Evolutionary conservation across 257 asterid genomes (phyloP), one percentile per base, ranked within the genome.

Genomic region (Nicotiana knightiana): DNA sequence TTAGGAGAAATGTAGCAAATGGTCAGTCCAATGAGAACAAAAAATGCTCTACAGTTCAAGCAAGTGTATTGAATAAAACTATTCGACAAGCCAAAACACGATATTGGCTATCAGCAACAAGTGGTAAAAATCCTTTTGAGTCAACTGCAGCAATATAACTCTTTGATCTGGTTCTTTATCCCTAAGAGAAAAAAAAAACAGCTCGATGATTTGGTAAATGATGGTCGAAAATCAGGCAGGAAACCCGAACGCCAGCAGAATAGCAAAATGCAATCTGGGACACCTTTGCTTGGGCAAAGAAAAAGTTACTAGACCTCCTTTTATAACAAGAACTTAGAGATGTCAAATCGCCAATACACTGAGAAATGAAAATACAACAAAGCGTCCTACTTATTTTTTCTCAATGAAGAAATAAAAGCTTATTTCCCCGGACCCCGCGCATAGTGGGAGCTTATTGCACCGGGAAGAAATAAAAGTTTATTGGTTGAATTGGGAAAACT

Each of bases 41-140:
- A 75, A 73, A 21, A 48, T 48, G 43, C 63, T 73, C 37, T 51
- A 48, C 63, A 73, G 79, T 73, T 75, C 80, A 75, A 75, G 80
- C 30, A n/a, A 73, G 4, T 46, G 33, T 24, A n/a, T 73, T 73
- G 61, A 39, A 48, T 9, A n/a, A 51, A 30, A 26, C 63, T 6
- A 73, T 73, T 73, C 28, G 62, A 73, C 59, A 46, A 48, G 24
- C 54, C 63, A 73, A 26, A 51, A 73, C 79, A 51, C 26, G 10
- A n/a, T 15, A 28, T 75, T 51, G 63, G 63, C 53, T 75, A 16
- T 48, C n/a, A 10, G 28, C 26, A 15, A 24, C 24, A 46, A 11
- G 43, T 28, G 51, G 12, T 75, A 51, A 75, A 73, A 75, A 46
- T 32, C 35, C 17, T 15, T 43, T 43, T 7, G 80, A 71, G 17